Evolutionary conservation across 2,329 filamentous ascomycete species (phyloP).

Genomic region (Fusarium sp.): DNA sequence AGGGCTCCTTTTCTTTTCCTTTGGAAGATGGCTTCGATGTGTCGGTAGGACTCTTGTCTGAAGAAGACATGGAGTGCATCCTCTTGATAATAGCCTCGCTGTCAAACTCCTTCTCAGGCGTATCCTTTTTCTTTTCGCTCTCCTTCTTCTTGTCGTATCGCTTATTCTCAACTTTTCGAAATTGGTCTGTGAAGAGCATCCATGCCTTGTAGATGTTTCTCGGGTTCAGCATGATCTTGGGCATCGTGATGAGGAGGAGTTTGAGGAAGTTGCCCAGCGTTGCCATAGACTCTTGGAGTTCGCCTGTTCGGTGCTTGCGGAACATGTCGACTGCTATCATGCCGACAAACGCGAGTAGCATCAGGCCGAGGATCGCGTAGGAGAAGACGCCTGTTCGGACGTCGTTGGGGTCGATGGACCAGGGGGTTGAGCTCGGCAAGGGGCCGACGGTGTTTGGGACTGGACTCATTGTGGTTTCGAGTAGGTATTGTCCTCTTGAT

Average conservation of each 20-base stretch:
- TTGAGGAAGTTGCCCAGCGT: background rate
- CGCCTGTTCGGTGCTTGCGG: constrained; percentile 19
- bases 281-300: constrained; percentile 15
- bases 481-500: background rate
- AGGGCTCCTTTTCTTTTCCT: background rate
- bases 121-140: background rate
- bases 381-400: constrained; percentile 3
- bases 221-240: constrained; percentile 9
- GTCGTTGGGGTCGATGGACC: background rate
- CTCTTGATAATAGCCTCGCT: constrained; percentile 3
- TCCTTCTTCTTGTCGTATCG: background rate
- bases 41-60: background rate
- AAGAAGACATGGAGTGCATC: constrained; percentile 3
- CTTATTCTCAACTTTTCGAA: constrained; percentile 23
- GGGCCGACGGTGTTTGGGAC: background rate
- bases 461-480: background rate
- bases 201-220: constrained; percentile 7
- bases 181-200: constrained; percentile 23
- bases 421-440: background rate
- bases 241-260: background rate
- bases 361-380: constrained; percentile 10
- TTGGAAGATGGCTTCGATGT: background rate
- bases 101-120: background rate
- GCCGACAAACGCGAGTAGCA: constrained; percentile 12
- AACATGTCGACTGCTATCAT: constrained; percentile 25